A percentile compares a stretch with the other conserved stretches of the same genome.
Evolutionary conservation across 2,329 filamentous ascomycete species (phyloP).

Genomic region (Trichoderma gracile): DNA sequence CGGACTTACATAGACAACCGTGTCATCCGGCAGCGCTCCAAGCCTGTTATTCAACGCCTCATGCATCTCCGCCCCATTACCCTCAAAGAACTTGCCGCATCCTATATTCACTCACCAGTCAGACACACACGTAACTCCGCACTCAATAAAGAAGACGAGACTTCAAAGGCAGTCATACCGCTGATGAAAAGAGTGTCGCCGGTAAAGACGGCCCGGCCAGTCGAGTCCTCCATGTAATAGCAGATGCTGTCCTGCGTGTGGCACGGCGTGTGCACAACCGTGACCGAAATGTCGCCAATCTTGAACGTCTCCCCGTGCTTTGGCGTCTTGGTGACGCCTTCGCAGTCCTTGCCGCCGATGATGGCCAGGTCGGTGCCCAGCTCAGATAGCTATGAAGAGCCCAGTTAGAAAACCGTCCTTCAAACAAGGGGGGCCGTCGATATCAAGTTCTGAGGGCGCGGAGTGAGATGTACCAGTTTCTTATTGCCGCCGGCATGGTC

Average conservation of each 20-base stretch:
- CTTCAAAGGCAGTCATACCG: slow-evolving; percentile 49
- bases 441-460: background rate
- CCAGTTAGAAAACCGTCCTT: background rate
- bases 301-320: slow-evolving; percentile 74
- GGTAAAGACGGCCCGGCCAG: slow-evolving; percentile 80
- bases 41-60: slow-evolving; percentile 86
- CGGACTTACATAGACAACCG: slow-evolving; percentile 78
- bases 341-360: slow-evolving; percentile 85
- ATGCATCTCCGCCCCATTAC: slow-evolving; percentile 86
- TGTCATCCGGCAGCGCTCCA: slow-evolving; percentile 80
- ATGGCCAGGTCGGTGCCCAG: slow-evolving; percentile 67
- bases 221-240: slow-evolving; percentile 82
- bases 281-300: slow-evolving; percentile 80
- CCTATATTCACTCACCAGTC: slow-evolving; percentile 49
- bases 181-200: slow-evolving; percentile 96
- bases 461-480: slow-evolving; percentile 60
- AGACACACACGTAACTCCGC: background rate
- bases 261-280: slow-evolving; percentile 90
- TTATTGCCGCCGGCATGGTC: slow-evolving; percentile 93
- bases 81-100: slow-evolving; percentile 96
- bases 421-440: background rate
- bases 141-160: background rate
- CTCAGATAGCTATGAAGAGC: slow-evolving; percentile 38
- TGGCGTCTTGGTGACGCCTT: slow-evolving; percentile 75
- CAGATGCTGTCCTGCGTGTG: slow-evolving; percentile 99